Evolutionary conservation across 805 yeast species (phyloP).

Genomic region (Pichia phayaonensis): DNA sequence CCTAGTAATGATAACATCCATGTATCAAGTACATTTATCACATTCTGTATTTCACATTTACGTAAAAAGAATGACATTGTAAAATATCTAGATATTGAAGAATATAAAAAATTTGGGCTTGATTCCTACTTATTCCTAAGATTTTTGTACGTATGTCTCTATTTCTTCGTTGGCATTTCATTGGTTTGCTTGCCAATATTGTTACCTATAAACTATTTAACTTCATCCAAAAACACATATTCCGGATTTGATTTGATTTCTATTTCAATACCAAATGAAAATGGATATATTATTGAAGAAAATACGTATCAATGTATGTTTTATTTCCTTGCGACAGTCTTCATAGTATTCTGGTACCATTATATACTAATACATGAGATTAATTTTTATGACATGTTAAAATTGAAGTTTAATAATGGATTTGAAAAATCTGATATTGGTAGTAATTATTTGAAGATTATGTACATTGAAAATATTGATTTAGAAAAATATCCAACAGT

Average conservation of each 20-base stretch:
- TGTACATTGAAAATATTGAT: constrained; percentile 36
- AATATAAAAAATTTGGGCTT: constrained; percentile 48
- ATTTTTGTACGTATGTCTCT: constrained; percentile 43
- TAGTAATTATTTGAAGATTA: constrained; percentile 22
- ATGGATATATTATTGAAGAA: constrained; percentile 36
- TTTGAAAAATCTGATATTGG: constrained; percentile 14
- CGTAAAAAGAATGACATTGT: constrained; percentile 14
- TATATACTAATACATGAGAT: constrained; percentile 50
- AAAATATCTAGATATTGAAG: constrained; percentile 27
- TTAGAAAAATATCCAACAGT: constrained; percentile 29
- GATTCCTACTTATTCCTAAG: constrained; percentile 73
- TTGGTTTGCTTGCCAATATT: constrained; percentile 49
- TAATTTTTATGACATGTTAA: constrained; percentile 38
- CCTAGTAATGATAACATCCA: background rate
- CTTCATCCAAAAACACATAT: constrained; percentile 4
- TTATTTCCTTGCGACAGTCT: constrained; percentile 54
- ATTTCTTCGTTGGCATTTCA: constrained; percentile 47
- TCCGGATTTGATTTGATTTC: constrained; percentile 62
- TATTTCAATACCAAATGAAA: constrained; percentile 36
- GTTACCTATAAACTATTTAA: constrained; percentile 51
- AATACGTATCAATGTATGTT: constrained; percentile 45
- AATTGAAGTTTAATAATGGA: constrained; percentile 36
- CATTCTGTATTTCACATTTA: background rate
- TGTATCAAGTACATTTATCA: background rate
- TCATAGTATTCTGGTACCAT: constrained; percentile 52